Conservation (phyloP, 805 yeast genomes). For the Candida lessepsii region DNA sequence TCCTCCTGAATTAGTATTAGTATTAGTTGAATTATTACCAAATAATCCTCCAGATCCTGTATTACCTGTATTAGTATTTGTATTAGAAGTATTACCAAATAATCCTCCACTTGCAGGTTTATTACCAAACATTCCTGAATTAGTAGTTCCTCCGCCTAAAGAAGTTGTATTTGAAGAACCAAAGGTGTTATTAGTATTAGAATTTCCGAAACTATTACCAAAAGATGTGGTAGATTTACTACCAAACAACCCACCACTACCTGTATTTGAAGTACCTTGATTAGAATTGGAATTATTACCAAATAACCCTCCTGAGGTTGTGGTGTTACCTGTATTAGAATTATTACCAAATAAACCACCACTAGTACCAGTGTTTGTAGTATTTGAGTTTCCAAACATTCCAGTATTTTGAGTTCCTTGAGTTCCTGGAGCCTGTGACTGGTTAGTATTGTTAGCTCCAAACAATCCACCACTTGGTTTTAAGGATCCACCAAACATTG, state of each 20-base stretch:
- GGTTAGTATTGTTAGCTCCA: slow-evolving; percentile 11
- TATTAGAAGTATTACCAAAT: slow-evolving; percentile 20
- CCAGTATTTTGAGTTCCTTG: slow-evolving; percentile 6
- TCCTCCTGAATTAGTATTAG: slow-evolving; percentile 9
- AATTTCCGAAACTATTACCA: slow-evolving; percentile 3
- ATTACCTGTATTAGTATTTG: slow-evolving; percentile 9
- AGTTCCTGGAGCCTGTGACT: slow-evolving; percentile 10
- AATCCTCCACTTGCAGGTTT: slow-evolving; percentile 15
- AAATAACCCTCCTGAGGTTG: slow-evolving; percentile 17
- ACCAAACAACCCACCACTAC: slow-evolving; percentile 17
- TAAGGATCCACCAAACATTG: slow-evolving; percentile 6
- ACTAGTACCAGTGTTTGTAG: slow-evolving; percentile 6
- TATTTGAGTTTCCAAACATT: slow-evolving; percentile 19
- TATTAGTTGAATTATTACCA: too few species aligned
- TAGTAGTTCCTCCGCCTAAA: neutral
- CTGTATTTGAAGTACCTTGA: slow-evolving; percentile 14
- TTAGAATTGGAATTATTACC: slow-evolving; percentile 17
- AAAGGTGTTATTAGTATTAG: slow-evolving; percentile 7
- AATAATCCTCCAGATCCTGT: slow-evolving; percentile 23
- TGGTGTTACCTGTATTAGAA: slow-evolving; percentile 7
- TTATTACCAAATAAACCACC: slow-evolving; percentile 14
- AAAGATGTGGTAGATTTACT: slow-evolving; percentile 12
- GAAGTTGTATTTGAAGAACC: slow-evolving; percentile 4
- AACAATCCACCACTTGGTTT: slow-evolving; percentile 13
- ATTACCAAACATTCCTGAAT: slow-evolving; percentile 9